Base-by-base conservation (phyloP, 73 alveolate species). In the Breviolum minutum region DNA sequence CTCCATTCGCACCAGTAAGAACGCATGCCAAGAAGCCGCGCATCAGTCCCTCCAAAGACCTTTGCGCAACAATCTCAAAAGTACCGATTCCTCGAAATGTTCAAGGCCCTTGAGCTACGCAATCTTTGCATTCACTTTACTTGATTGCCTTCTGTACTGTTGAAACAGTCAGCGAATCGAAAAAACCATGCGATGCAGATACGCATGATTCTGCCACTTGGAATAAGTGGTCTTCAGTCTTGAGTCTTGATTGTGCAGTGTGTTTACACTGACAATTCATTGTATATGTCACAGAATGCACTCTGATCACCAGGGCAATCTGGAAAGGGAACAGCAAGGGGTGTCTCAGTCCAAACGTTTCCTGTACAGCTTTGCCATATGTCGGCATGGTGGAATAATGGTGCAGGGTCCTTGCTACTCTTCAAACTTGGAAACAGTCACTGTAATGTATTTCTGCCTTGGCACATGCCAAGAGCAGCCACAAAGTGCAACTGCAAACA, bases 271-370 rank as follows among this genome's bases (percentile, higher is more conserved):
- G 81, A 76, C 85, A n/a, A 8, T 8, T 27, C 63, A 22, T 11
- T 11, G 30, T n/a, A 12, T 54, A 27, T 76, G 63, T 76, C 85
- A 76, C 85, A 24, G 85, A 76, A 76, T 27, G 62, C 85, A 27
- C 10, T 76, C 85, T 76, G 85, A 76, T 76, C 85, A 12, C 85
- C 85, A 76, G 85, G 85, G 85, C 62, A 27, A 27, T 76, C 85
- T 76, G 85, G 85, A 76, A 76, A 76, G 63, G 85, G 62, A 76
- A 76, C 60, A 76, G 85, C 85, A 76, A 76, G 85, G 85, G 63
- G 85, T 76, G 60, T 76, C 85, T n/a, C 60, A 76, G 85, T 76
- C n/a, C 85, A 19, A 16, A 27, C 62, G 85, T 76, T 40, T 40
- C 54, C 85, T 76, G 85, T 76, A 76, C 85, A 76, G 54, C 54